Conservation (phyloP, 139 green algal species). For the Chlorella vulgaris region DNA sequence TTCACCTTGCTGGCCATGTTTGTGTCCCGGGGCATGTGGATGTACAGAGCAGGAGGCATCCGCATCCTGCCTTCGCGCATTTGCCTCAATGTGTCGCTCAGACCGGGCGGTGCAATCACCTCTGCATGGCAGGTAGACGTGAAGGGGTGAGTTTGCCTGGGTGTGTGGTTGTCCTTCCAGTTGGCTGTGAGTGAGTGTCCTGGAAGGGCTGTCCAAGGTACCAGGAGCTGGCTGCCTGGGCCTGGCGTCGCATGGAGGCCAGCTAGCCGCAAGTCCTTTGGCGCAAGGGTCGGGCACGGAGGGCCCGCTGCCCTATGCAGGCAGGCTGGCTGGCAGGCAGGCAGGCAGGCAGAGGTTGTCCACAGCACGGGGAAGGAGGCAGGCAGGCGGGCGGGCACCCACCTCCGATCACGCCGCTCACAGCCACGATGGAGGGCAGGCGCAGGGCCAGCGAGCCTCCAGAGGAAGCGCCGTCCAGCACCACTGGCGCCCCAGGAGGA, state of each 20-base stretch:
- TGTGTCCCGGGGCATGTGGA: slow-evolving; percentile 11
- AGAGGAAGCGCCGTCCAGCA: background rate
- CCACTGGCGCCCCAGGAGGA: background rate
- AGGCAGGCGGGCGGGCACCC: background rate
- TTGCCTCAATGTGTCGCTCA: background rate
- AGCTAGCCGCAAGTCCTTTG: too few species aligned
- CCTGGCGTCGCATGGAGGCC: too few species aligned
- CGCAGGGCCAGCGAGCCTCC: slow-evolving; percentile 6
- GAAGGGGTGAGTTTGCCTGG: too few species aligned
- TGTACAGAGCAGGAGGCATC: slow-evolving; percentile 3
- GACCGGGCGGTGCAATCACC: slow-evolving; percentile 10
- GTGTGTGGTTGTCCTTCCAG: too few species aligned
- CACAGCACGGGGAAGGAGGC: background rate
- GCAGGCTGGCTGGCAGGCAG: too few species aligned
- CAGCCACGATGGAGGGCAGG: background rate
- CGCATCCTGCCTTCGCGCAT: background rate
- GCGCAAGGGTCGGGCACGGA: too few species aligned
- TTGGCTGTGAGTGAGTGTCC: too few species aligned
- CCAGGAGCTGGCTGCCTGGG: too few species aligned
- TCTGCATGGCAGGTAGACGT: background rate
- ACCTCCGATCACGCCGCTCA: background rate
- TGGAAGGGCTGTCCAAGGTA: too few species aligned
- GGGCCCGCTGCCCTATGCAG: too few species aligned
- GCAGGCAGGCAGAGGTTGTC: background rate
- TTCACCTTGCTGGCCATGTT: slow-evolving; percentile 20